A percentile compares a stretch with the other conserved stretches of the same genome.
Evolutionary conservation across 106 monocot genomes (phyloP).

Genomic region (Hemerocallis citrina): DNA sequence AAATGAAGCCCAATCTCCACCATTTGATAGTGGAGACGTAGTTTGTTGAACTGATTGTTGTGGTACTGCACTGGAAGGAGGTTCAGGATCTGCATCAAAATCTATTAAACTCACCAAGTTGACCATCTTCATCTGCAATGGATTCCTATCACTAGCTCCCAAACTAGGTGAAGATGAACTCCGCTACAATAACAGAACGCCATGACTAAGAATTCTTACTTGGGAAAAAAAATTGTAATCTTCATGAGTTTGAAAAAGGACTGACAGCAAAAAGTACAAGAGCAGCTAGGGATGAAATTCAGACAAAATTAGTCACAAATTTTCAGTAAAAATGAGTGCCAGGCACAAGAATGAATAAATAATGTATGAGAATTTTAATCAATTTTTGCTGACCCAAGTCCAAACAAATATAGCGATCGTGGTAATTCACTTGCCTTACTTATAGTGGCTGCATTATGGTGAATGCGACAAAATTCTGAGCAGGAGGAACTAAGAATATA

Average conservation of each 20-base stretch:
- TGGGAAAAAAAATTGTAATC: not conserved
- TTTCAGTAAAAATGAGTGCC: not conserved
- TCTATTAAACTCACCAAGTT: constrained; percentile 69
- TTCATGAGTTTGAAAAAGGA: no score
- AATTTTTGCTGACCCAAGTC: no score
- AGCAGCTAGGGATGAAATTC: not conserved
- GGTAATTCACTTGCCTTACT: not conserved
- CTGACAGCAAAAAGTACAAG: not conserved
- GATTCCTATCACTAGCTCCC: constrained; percentile 32
- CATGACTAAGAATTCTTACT: not conserved
- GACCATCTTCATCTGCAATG: constrained; percentile 42
- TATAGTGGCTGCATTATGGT: no score
- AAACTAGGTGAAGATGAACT: constrained; percentile 49
- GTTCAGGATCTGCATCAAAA: constrained; percentile 61
- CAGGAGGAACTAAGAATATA: no score
- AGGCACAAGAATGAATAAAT: not conserved
- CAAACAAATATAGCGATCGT: not conserved
- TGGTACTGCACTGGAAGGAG: constrained; percentile 21
- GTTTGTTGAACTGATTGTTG: constrained; percentile 23
- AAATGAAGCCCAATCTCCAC: constrained; percentile 69
- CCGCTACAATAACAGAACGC: constrained; percentile 26
- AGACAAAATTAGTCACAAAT: not conserved
- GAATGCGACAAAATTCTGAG: no score
- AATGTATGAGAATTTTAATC: not conserved
- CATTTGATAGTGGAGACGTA: constrained; percentile 9